phyloP scores from a whole-genome alignment of 768 basidiomycete genomes.

The Suillus brevipes region DNA sequence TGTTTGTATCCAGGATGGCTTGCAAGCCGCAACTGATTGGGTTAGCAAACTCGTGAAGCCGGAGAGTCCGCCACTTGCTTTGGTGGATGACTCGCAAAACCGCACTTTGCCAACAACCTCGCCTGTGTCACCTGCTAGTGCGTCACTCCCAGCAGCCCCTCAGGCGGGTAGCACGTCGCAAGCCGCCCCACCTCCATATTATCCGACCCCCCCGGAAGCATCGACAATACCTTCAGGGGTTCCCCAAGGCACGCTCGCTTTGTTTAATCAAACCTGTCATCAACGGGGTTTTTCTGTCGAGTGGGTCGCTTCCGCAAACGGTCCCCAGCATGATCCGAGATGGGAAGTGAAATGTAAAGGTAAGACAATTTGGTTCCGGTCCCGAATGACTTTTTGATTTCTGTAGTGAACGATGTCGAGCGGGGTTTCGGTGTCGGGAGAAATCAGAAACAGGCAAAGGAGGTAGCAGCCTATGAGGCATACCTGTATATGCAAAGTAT shows the following conservation, averaged over 20 bases:
- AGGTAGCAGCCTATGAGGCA: conserved; percentile 61
- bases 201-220: conserved; percentile 15
- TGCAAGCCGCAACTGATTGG: conserved; percentile 52
- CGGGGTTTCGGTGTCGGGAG: conserved; percentile 53
- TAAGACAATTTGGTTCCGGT: conserved; percentile 30
- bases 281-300: conserved; percentile 44
- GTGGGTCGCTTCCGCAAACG: conserved; percentile 47
- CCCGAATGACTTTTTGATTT: neutral
- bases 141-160: conserved; percentile 16
- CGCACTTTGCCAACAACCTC: conserved; percentile 1
- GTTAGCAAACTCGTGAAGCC: conserved; percentile 59
- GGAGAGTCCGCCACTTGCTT: conserved; percentile 23
- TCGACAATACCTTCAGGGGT: conserved; percentile 29
- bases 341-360: conserved; percentile 58
- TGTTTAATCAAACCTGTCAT: conserved; percentile 53
- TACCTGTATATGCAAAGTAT: conserved; percentile 39
- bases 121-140: conserved; percentile 12
- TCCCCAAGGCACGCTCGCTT: conserved; percentile 35
- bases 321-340: conserved; percentile 54
- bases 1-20: conserved; percentile 56
- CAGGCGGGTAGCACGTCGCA: conserved; percentile 10
- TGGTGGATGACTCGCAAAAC: conserved; percentile 15
- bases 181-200: conserved; percentile 23
- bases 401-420: conserved; percentile 49
- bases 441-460: conserved; percentile 64